Evolutionary conservation across 1,284 basidiomycete species (phyloP), one percentile per base, ranked within the genome.

Genomic region (Leccinum holopus): DNA sequence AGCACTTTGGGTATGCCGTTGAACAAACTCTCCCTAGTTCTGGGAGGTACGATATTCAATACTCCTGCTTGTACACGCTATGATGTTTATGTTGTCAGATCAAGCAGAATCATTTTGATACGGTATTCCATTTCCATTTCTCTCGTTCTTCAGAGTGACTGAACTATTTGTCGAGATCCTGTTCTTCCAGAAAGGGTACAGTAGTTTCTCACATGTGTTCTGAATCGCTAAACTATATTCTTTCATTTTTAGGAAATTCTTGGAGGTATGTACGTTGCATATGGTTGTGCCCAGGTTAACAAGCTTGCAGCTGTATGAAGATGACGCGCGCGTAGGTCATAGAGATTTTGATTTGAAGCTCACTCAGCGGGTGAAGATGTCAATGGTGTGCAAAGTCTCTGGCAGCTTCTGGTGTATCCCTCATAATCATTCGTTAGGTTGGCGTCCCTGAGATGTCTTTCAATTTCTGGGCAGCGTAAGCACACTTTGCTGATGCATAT

Each of bases 101-200:
- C 80, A 98, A 98, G 75, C 93, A 95, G 77, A 91, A 95, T 70
- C 94, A 97, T 72, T 95, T 87, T 72, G 95, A 97, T 77, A 96
- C 94, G 6, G 90, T 89, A 68, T 65, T 53, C 28, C 35, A 44
- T 9, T 53, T 55, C 11, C 16, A 14, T 60, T 61, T 10, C 28
- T 30, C 44, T 21, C 30, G 25, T 44, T 37, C 55, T 57, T 49
- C 30, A 9, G 25, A 39, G 10, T 18, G 18, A 55, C 61, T 69
- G 61, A 65, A 47, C 64, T 49, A 56, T 63, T 65, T 57, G 64
- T 75, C 64, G 68, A 93, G 81, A 84, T 98, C 18, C 78, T 99
- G 51, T 99, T 99, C 82, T 99, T 99, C 80, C 97, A 99, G 76
- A 98, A 94, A 88, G 87, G 95, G 94, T 86, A 80, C 78, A 74